Conservation (phyloP, 2,329 filamentous ascomycete species). For the Chalaropsis ovoidea region DNA sequence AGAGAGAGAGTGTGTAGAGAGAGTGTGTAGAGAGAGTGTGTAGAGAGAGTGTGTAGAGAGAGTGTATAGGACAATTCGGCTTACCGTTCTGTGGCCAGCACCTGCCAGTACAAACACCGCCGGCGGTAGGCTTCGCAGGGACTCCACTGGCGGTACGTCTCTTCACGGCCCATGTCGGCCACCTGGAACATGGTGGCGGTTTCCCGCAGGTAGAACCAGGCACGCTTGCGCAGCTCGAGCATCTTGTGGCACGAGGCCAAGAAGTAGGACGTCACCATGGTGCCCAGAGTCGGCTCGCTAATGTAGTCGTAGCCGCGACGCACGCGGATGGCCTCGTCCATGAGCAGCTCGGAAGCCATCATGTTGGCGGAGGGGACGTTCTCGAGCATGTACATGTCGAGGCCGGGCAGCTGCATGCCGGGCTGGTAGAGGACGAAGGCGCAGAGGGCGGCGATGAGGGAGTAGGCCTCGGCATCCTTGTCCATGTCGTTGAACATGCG, state of each 20-base stretch:
- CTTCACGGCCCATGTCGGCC: slow-evolving; percentile 51
- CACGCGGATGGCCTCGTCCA: slow-evolving; percentile 58
- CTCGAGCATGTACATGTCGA: slow-evolving; percentile 47
- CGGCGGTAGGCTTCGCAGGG: slow-evolving; percentile 51
- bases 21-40: neutral
- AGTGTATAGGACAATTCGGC: slow-evolving; percentile 19
- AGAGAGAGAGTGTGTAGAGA: too few relatives aligned
- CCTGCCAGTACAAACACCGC: slow-evolving; percentile 61
- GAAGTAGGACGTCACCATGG: slow-evolving; percentile 66
- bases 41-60: neutral
- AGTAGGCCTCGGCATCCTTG: slow-evolving; percentile 53
- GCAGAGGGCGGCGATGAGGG: slow-evolving; percentile 53
- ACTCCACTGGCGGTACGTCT: slow-evolving; percentile 49
- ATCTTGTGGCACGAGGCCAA: slow-evolving; percentile 55
- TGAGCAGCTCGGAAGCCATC: slow-evolving; percentile 53
- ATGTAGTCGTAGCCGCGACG: slow-evolving; percentile 53
- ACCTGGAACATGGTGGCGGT: slow-evolving; percentile 60
- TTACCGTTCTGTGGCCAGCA: slow-evolving; percentile 61
- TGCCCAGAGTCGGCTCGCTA: slow-evolving; percentile 46
- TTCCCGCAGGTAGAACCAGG: slow-evolving; percentile 71
- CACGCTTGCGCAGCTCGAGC: slow-evolving; percentile 42
- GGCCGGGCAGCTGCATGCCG: slow-evolving; percentile 50
- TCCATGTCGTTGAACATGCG: slow-evolving; percentile 52
- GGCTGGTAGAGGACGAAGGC: slow-evolving; percentile 61
- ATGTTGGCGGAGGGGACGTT: slow-evolving; percentile 50